Base-by-base conservation (phyloP, 2,329 filamentous ascomycete genomes). In the Fonsecaea pugnacius region DNA sequence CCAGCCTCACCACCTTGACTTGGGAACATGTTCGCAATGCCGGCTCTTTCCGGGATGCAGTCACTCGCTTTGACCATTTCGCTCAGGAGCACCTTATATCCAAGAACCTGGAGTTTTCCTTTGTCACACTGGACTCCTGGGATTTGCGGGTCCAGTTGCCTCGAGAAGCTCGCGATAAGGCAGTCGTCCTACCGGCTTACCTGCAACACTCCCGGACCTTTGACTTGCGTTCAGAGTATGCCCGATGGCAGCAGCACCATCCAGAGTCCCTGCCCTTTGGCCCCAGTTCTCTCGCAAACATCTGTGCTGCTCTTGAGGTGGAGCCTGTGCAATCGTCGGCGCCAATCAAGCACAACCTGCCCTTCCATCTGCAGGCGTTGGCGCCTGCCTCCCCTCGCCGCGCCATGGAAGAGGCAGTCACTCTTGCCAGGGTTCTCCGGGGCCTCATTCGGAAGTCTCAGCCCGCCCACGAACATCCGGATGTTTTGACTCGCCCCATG, bases 1-100 rank as follows among this genome's bases (percentile, higher is more conserved):
- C 95, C 76, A 97, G 93, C 82, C 84, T 99, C 78, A 99, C 95
- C 52, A 99, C 95, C 70, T 84, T 99, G 73, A 98, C 95, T 60
- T 99, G 95, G 95, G 95, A 99, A 79, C 94, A 99, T 82, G 95
- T 99, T 77, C 91, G 94, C 77, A 96, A 94, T 78, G 94, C 95
- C 77, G 95, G 95, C 71, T 94, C 92, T 71, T 99, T 98, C 87
- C 89, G 94, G 73, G 95, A 98, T 80, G 95, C 95, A 71, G 90
- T 99, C 81, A 91, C 91, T 79, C 91, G 92, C 72, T 97, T 99
- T 80, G 93, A 96, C 79, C 85, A 89, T 69, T 99, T 97, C 78
- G 92, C 92, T 75, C 89, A 90, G 72, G 94, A 99, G 80, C 91
- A 97, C 76, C 83, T 99, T 72, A 87, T 91, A 60, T 89, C 88